These are phyloP conservation scores for Celoporthe dispersa DNA, from an alignment of 2,329 filamentous ascomycete genomes.

Conservation along the genomic window DNA sequence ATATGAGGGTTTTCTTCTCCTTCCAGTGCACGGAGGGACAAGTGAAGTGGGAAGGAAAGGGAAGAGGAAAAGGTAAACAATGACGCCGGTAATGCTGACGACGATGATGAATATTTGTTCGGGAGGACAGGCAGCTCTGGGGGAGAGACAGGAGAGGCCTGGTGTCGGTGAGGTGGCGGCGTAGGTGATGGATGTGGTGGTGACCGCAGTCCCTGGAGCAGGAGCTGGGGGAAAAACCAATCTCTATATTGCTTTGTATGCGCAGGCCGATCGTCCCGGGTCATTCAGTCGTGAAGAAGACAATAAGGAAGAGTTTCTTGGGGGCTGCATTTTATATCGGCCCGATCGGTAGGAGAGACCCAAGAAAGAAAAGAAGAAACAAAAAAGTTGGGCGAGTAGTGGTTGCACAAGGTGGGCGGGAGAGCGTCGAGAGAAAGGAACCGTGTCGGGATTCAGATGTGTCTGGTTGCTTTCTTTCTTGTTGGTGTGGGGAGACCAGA, in stretches of 20 bases:
- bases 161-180: background rate
- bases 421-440: background rate
- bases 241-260: constrained; percentile 6
- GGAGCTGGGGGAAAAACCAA: background rate
- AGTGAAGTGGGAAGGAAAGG: background rate
- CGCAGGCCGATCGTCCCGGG: constrained; percentile 13
- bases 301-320: background rate
- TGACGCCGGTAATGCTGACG: constrained; percentile 21
- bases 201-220: constrained; percentile 3
- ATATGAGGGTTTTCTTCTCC: background rate
- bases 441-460: background rate
- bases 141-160: too few relatives aligned
- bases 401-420: constrained; percentile 8
- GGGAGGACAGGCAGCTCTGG: background rate
- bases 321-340: background rate
- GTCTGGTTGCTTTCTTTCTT: background rate
- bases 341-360: background rate
- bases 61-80: constrained; percentile 1
- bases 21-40: constrained; percentile 15
- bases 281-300: constrained; percentile 15
- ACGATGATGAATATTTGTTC: constrained; percentile 5
- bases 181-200: background rate
- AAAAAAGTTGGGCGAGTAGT: background rate
- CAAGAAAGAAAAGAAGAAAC: background rate
- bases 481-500: background rate